Evolutionary conservation across 306 rosid species (phyloP).

Genomic region (Ziziphus jujuba): DNA sequence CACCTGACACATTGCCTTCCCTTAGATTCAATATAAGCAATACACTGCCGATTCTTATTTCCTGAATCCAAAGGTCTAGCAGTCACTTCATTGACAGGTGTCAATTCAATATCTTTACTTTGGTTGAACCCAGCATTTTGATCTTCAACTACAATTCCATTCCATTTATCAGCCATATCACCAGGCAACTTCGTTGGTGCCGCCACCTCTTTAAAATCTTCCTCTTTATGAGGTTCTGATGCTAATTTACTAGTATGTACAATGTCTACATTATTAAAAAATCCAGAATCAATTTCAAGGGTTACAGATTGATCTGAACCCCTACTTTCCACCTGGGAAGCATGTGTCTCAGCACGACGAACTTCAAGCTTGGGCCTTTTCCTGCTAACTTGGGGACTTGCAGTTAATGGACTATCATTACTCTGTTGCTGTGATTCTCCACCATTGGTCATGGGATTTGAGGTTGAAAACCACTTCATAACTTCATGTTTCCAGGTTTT

Average conservation of each 20-base stretch:
- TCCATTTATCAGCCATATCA: constrained; percentile 59
- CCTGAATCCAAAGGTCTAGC: constrained; percentile 45
- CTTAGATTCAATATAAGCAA: constrained; percentile 88
- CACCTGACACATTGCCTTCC: constrained; percentile 99
- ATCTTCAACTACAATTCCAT: constrained; percentile 52
- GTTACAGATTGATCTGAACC: constrained; percentile 55
- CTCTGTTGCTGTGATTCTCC: constrained; percentile 50
- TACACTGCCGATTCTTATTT: constrained; percentile 78
- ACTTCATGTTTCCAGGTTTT: constrained; percentile 97
- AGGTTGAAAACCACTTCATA: constrained; percentile 74
- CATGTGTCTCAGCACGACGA: constrained; percentile 92
- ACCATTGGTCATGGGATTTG: constrained; percentile 47
- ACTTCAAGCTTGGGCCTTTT: constrained; percentile 97
- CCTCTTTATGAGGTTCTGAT: constrained; percentile 50
- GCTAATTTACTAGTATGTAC: constrained; percentile 43
- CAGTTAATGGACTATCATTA: constrained; percentile 46
- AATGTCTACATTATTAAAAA: constrained; percentile 52
- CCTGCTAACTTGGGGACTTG: constrained; percentile 69
- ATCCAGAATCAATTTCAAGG: constrained; percentile 63
- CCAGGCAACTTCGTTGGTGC: constrained; percentile 36
- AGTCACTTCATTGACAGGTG: constrained; percentile 52
- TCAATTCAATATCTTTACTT: constrained; percentile 49
- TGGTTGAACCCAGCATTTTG: constrained; percentile 43
- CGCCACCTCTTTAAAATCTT: constrained; percentile 43
- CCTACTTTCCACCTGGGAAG: constrained; percentile 57